phyloP scores from a whole-genome alignment of 306 rosid genomes.

The Echinosophora koreensis region DNA sequence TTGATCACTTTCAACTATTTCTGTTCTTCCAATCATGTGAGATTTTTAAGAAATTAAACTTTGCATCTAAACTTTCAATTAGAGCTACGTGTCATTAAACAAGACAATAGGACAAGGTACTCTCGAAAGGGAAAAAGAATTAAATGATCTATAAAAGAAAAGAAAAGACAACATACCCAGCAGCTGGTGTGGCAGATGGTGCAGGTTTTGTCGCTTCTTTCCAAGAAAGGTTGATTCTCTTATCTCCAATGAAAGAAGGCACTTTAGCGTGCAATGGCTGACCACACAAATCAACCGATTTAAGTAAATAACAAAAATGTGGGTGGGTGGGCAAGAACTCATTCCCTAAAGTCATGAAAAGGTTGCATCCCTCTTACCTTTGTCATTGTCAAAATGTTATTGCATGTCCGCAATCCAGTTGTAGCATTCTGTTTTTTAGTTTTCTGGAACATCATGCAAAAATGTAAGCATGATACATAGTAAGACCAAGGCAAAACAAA shows the following conservation, averaged over 20 bases:
- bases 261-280: slow-evolving; percentile 68
- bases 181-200: slow-evolving; percentile 51
- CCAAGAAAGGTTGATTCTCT: slow-evolving; percentile 94
- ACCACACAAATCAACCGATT: slow-evolving; percentile 39
- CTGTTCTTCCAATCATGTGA: neutral
- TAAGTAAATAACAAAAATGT: neutral
- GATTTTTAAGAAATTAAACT: slow-evolving; percentile 4
- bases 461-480: slow-evolving; percentile 13
- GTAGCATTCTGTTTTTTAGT: slow-evolving; percentile 92
- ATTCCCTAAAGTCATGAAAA: neutral
- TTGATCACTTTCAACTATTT: slow-evolving; percentile 27
- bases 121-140: neutral
- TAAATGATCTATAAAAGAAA: slow-evolving; percentile 31
- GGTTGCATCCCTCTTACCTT: slow-evolving; percentile 60
- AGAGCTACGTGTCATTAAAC: slow-evolving; percentile 34
- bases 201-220: slow-evolving; percentile 80
- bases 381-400: slow-evolving; percentile 88
- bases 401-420: slow-evolving; percentile 94
- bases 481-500: slow-evolving; percentile 27
- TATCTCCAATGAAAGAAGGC: slow-evolving; percentile 89
- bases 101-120: slow-evolving; percentile 18
- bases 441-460: slow-evolving; percentile 63
- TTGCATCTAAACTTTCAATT: neutral
- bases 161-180: slow-evolving; percentile 67
- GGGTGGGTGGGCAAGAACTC: neutral